Evolutionary conservation across 176 grass and related monocot species (phyloP), one percentile per base, ranked within the genome.

Genomic region (Juncus effusus): DNA sequence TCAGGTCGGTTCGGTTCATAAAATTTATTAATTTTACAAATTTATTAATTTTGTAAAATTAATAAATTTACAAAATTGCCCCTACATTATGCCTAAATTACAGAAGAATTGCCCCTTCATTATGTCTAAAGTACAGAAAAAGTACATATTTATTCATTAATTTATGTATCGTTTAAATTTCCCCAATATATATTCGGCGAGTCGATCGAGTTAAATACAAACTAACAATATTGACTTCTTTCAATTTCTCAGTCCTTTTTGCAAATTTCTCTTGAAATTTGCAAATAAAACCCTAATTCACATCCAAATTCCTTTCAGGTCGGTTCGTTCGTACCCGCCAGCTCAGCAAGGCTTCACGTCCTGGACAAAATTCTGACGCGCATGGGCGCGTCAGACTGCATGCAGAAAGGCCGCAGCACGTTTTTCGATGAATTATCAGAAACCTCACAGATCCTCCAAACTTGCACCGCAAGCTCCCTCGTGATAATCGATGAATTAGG

Each of bases 311-410:
- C 66, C 38, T 81, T 42, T 5, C 74, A 91, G 87, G 87, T 91
- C 63, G 84, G 87, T 83, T 96, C 87, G 54, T 96, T 87, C 77
- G 84, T 96, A 79, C 87, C 87, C 59, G 92, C 87, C 73, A 79
- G 87, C 41, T 96, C 82, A 62, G 87, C 85, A 60, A 96, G 12
- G 54, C 37, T 96, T 40, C 82, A 96, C 74, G 84, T 91, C 58
- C 55, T 96, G 53, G 92, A 96, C 80, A 88, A 81, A 68, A 88
- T 96, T 63, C 91, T 85, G 73, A 86, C 87, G 50, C 82, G 92
- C 41, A 96, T 96, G 92, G 92, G 92, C 36, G 84, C 87, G 5
- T 96, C 92, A 51, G 92, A 96, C 38, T 85, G 79, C 84, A 96
- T 96, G 68, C 87, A 91, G 74, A 84, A 91, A 67, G 92, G 92